phyloP scores from a whole-genome alignment of 2,329 filamentous ascomycete genomes.

The Stachybotrys elegans region DNA sequence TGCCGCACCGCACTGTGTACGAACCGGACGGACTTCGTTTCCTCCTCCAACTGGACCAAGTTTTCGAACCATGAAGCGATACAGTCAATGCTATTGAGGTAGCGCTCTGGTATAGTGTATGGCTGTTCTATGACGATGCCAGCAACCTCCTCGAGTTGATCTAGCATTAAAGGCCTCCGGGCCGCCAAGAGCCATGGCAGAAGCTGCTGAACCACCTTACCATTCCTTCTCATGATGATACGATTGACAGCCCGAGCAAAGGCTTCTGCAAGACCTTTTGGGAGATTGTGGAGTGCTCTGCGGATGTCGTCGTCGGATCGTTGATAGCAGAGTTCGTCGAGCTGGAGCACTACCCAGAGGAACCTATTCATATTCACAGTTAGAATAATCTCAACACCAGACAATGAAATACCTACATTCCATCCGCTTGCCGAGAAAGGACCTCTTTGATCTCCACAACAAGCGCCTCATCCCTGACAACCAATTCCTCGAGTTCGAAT shows the following conservation, averaged over 20 bases:
- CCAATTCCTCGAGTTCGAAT: slow-evolving; percentile 8
- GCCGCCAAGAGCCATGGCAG: slow-evolving; percentile 22
- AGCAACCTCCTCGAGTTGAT: slow-evolving; percentile 31
- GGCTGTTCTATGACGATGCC: slow-evolving; percentile 23
- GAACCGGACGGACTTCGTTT: slow-evolving; percentile 23
- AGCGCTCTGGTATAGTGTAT: slow-evolving; percentile 15
- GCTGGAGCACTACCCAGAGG: slow-evolving; percentile 31
- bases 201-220: background rate
- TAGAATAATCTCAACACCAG: background rate
- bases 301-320: slow-evolving; percentile 13
- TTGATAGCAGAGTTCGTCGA: slow-evolving; percentile 27
- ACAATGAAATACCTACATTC: slow-evolving; percentile 23
- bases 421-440: slow-evolving; percentile 21
- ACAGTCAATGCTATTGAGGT: slow-evolving; percentile 19
- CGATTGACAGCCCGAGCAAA: slow-evolving; percentile 9
- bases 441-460: slow-evolving; percentile 18
- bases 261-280: slow-evolving; percentile 7
- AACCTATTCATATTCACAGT: slow-evolving; percentile 22
- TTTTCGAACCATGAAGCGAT: slow-evolving; percentile 26
- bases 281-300: slow-evolving; percentile 5
- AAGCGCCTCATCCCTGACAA: slow-evolving; percentile 12
- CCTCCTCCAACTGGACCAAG: slow-evolving; percentile 25
- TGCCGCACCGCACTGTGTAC: slow-evolving; percentile 25
- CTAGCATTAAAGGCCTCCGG: slow-evolving; percentile 24
- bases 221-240: slow-evolving; percentile 4